Percentiles rank a stretch among this genome's conserved stretches.
phyloP scores from a whole-genome alignment of 257 asterid genomes.

The Jaltomata sinuosa region DNA sequence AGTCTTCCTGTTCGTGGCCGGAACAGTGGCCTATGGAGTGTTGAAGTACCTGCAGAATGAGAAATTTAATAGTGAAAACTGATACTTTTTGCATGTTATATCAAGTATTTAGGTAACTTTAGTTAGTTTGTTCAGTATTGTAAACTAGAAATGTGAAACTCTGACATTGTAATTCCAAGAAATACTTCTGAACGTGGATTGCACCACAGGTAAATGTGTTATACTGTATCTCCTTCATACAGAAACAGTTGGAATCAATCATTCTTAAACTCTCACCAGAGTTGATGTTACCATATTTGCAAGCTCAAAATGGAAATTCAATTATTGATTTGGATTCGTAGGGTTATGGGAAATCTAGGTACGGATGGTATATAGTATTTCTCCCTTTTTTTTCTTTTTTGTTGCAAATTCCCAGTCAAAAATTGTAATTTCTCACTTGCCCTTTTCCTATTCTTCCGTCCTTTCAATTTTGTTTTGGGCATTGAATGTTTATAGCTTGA shows the following conservation, averaged over 20 bases:
- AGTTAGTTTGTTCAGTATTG: neutral
- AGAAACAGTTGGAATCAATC: neutral
- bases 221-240: neutral
- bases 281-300: neutral
- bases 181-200: neutral
- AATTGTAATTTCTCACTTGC: neutral
- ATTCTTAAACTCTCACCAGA: neutral
- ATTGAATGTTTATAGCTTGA: neutral
- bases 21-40: slow-evolving; percentile 78
- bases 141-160: neutral
- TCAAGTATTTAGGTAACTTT: neutral
- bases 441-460: neutral
- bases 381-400: neutral
- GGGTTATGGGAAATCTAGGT: neutral
- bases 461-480: neutral
- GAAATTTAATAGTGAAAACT: slow-evolving; percentile 24
- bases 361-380: neutral
- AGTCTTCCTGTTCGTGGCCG: slow-evolving; percentile 74
- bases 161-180: neutral
- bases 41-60: slow-evolving; percentile 76
- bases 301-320: neutral
- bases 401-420: neutral
- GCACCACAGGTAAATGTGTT: neutral
- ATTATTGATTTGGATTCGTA: neutral
- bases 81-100: slow-evolving; percentile 5